A percentile compares a stretch with the other conserved stretches of the same genome.
Conservation (phyloP, 116 monocot species). For the Dioscorea cayenensis region DNA sequence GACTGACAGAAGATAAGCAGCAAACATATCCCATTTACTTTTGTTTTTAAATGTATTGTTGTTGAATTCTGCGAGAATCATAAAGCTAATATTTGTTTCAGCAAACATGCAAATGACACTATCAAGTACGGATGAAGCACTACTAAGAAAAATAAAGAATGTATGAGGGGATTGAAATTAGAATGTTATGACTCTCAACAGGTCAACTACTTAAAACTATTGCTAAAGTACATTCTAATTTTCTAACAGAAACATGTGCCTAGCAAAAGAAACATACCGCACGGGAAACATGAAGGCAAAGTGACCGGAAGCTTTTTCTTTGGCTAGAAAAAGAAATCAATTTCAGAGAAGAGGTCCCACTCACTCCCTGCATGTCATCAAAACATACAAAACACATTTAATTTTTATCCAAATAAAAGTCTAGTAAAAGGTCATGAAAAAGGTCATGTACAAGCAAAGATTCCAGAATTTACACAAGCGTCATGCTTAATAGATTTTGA, state of each 20-base stretch:
- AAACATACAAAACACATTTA: not conserved
- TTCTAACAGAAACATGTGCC: not conserved
- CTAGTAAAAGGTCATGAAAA: not conserved
- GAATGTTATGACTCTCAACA: not conserved
- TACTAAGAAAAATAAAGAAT: not conserved
- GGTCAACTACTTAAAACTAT: not conserved
- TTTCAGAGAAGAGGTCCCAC: slow-evolving; percentile 14
- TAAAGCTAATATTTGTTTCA: too few species aligned
- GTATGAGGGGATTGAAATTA: not conserved
- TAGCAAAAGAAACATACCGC: slow-evolving; percentile 10
- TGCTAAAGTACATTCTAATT: not conserved
- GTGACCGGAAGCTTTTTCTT: slow-evolving; percentile 15
- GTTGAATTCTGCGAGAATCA: too few species aligned
- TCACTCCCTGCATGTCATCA: slow-evolving; percentile 15
- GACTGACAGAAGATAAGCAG: too few species aligned
- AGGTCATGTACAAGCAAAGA: too few species aligned
- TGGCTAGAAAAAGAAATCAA: slow-evolving; percentile 24
- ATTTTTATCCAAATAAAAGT: not conserved
- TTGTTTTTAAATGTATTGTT: too few species aligned
- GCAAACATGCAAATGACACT: too few species aligned
- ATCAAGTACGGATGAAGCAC: too few species aligned
- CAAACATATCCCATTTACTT: too few species aligned
- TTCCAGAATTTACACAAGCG: too few species aligned
- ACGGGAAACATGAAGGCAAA: slow-evolving; percentile 24
- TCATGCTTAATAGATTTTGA: not conserved